Evolutionary conservation across 2,329 filamentous ascomycete species (phyloP), one percentile per base, ranked within the genome.

Genomic region (Colletotrichum noveboracense): DNA sequence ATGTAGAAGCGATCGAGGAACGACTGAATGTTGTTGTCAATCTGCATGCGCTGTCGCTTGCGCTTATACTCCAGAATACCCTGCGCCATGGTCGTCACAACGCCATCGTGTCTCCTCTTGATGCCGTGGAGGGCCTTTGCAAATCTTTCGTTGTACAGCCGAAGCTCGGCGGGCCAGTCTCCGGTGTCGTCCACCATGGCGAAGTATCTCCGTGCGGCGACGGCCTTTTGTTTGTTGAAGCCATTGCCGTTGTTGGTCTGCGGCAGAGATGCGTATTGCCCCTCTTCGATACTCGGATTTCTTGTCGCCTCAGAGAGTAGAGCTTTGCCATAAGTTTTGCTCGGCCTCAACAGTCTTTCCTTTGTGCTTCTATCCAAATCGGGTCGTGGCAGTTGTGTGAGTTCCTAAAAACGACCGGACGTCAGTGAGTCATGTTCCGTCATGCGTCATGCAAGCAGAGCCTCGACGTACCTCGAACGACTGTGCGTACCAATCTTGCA

Each of bases 1-100:
- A 99, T 99, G 89, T 99, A 99, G 87, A 99, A 99, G 75, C 97
- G 95, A 87, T 99, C 97, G 79, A 99, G 92, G 88, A 99, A 99
- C 71, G 95, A 94, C 85, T 99, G 97, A 75, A 99, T 98, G 80
- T 96, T 97, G 84, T 96, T 94, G 86, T 98, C 97, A 82, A 99
- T 99, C 83, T 98, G 97, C 94, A 98, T 97, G 70, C 97, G 93
- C 89, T 99, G 97, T 77, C 96, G 92, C 83, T 94, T 96, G 71
- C 96, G 95, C 88, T 99, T 99, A 90, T 98, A 99, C 87, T 99
- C 97, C 75, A 98, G 91, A 79, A 99, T 98, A 76, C 97, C 97
- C 86, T 99, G 96, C 7, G 97, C 97, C 86, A 99, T 97, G 9
- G 97, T 99, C 21, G 97, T 99, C 65, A 99, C 97, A 77, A 99